phyloP scores from a whole-genome alignment of 495 filamentous ascomycete species.

The Trichoderma parareesei region DNA sequence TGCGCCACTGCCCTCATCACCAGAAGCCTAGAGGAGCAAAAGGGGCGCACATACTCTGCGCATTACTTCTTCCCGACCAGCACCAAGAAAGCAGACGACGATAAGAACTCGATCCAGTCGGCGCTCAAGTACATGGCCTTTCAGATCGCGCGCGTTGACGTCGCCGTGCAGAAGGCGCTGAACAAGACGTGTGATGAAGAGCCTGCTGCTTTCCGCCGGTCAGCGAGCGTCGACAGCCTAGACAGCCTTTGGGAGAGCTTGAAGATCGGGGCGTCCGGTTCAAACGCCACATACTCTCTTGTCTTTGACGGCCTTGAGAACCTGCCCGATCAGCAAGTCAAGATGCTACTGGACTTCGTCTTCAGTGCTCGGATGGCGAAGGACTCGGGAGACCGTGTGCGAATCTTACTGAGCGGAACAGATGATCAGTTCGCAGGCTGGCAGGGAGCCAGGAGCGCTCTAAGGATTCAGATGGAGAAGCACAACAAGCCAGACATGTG shows the following conservation, averaged over 20 bases:
- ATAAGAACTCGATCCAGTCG: slow-evolving; percentile 11
- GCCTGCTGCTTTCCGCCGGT: slow-evolving; percentile 6
- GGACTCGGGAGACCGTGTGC: slow-evolving; percentile 8
- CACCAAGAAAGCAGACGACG: slow-evolving; percentile 13
- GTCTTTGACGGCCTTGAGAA: slow-evolving; percentile 18
- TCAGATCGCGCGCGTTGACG: slow-evolving; percentile 15
- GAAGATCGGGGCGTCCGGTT: slow-evolving; percentile 12
- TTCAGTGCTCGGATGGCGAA: background rate
- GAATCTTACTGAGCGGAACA: slow-evolving; percentile 11
- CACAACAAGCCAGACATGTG: slow-evolving; percentile 15
- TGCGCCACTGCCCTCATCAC: slow-evolving; percentile 13
- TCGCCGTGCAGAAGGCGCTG: background rate
- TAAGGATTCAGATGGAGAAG: background rate
- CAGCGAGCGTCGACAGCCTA: background rate
- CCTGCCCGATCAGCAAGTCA: slow-evolving; percentile 3
- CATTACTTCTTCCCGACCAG: slow-evolving; percentile 16
- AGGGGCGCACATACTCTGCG: slow-evolving; percentile 10
- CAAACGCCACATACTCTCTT: slow-evolving; percentile 13
- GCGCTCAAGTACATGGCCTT: slow-evolving; percentile 18
- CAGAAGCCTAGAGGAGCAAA: slow-evolving; percentile 14
- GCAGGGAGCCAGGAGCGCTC: background rate
- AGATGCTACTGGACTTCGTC: slow-evolving; percentile 11
- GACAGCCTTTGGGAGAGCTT: slow-evolving; percentile 14
- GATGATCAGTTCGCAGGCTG: slow-evolving; percentile 8
- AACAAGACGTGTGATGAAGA: background rate